phyloP scores from a whole-genome alignment of 768 basidiomycete species.

The Pleurotus eryngii region DNA sequence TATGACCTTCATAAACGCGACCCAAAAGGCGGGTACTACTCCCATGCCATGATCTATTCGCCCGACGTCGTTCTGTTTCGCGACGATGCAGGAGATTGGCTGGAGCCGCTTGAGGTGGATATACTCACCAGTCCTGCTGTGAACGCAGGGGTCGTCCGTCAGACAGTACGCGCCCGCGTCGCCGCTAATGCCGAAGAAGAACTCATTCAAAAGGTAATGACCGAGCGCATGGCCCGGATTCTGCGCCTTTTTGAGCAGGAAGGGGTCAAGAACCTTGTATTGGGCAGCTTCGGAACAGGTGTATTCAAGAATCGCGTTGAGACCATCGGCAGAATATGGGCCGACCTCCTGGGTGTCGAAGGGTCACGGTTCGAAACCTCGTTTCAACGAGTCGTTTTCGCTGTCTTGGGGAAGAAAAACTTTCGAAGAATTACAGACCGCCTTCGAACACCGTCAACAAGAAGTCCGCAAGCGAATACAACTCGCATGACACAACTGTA shows the following conservation, averaged over 20 bases:
- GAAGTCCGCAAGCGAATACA: not conserved
- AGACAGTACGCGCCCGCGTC: conserved; percentile 14
- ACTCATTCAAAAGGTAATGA: conserved; percentile 55
- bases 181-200: conserved; percentile 26
- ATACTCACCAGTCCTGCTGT: conserved; percentile 74
- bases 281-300: conserved; percentile 79
- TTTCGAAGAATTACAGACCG: conserved; percentile 25
- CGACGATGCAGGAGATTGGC: conserved; percentile 56
- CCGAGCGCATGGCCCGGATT: conserved; percentile 67
- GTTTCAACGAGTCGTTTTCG: conserved; percentile 67
- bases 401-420: conserved; percentile 54
- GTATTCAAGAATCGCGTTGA: conserved; percentile 66
- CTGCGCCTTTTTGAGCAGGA: conserved; percentile 62
- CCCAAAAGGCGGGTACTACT: conserved; percentile 55
- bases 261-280: conserved; percentile 55
- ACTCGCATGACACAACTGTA: not conserved
- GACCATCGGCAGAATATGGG: conserved; percentile 62
- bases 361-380: conserved; percentile 52
- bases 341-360: conserved; percentile 47
- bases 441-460: conserved; percentile 10
- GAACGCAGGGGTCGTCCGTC: conserved; percentile 52
- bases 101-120: conserved; percentile 56
- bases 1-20: conserved; percentile 56
- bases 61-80: conserved; percentile 62
- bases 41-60: conserved; percentile 78